These are phyloP conservation scores for Podaxis sp. DNA, from an alignment of 768 basidiomycete species.

Conservation along the genomic window DNA sequence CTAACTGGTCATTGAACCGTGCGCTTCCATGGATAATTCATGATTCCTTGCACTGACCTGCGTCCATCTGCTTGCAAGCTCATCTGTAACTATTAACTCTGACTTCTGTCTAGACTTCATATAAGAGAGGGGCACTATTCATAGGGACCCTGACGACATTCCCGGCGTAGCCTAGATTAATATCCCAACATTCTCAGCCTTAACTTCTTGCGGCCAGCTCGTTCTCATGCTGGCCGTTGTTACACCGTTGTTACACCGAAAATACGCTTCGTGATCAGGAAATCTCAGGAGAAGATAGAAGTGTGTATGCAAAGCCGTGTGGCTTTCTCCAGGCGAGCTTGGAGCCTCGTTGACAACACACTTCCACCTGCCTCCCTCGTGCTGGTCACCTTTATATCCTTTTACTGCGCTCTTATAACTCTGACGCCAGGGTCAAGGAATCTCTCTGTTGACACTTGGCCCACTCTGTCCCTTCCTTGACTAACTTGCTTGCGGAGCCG, in stretches of 20 bases:
- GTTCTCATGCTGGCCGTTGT: neutral
- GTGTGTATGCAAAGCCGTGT: neutral
- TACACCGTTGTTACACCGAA: constrained; percentile 5
- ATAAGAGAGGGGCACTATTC: neutral
- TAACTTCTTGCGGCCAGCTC: neutral
- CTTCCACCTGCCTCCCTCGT: constrained; percentile 3
- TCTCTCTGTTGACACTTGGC: neutral
- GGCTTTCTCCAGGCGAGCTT: neutral
- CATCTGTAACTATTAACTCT: neutral
- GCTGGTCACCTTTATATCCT: neutral
- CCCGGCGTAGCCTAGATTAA: neutral
- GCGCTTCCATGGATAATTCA: neutral
- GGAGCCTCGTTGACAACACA: constrained; percentile 3
- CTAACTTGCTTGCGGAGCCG: neutral
- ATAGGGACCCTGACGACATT: neutral
- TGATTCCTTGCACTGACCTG: neutral
- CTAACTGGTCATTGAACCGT: neutral
- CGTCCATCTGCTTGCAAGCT: neutral
- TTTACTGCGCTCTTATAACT: neutral
- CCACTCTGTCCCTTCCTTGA: neutral
- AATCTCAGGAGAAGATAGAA: neutral
- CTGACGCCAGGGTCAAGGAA: neutral
- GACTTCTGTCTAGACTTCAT: neutral
- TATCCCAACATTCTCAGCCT: neutral
- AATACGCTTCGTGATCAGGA: neutral